Conservation (phyloP, 1,139 yeast species). For the Diutina scorzettiae region DNA sequence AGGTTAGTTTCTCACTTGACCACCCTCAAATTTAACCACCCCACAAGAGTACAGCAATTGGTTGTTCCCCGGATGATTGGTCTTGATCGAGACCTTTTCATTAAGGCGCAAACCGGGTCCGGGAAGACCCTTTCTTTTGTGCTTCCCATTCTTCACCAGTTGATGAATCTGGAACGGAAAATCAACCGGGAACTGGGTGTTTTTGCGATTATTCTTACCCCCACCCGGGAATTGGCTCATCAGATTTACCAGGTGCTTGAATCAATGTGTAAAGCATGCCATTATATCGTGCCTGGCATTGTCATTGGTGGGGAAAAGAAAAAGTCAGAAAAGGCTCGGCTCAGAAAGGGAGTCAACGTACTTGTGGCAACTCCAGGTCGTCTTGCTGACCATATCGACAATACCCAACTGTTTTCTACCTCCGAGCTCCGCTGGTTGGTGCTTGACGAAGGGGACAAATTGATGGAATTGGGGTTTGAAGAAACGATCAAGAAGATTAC, state of each 20-base stretch:
- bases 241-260: conserved; percentile 81
- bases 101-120: conserved; percentile 93
- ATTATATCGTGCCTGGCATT: conserved; percentile 79
- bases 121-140: conserved; percentile 86
- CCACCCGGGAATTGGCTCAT: conserved; percentile 90
- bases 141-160: conserved; percentile 65
- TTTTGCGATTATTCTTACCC: conserved; percentile 78
- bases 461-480: conserved; percentile 92
- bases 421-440: conserved; percentile 72
- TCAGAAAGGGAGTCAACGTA: conserved; percentile 81
- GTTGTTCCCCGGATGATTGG: conserved; percentile 56
- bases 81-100: conserved; percentile 64
- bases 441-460: conserved; percentile 89
- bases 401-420: conserved; percentile 59
- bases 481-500: conserved; percentile 79
- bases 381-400: conserved; percentile 82
- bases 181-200: conserved; percentile 69
- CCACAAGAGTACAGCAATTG: conserved; percentile 38
- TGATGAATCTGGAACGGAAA: conserved; percentile 42
- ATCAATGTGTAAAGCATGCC: conserved; percentile 58
- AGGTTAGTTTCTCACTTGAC: conserved; percentile 25
- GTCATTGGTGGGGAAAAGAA: conserved; percentile 94
- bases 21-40: conserved; percentile 8
- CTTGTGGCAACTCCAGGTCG: conserved; percentile 91
- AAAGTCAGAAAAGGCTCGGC: conserved; percentile 81